Percentiles rank a stretch among this genome's conserved stretches.
phyloP scores from a whole-genome alignment of 495 filamentous ascomycete genomes.

The Aspergillus sclerotioniger region DNA sequence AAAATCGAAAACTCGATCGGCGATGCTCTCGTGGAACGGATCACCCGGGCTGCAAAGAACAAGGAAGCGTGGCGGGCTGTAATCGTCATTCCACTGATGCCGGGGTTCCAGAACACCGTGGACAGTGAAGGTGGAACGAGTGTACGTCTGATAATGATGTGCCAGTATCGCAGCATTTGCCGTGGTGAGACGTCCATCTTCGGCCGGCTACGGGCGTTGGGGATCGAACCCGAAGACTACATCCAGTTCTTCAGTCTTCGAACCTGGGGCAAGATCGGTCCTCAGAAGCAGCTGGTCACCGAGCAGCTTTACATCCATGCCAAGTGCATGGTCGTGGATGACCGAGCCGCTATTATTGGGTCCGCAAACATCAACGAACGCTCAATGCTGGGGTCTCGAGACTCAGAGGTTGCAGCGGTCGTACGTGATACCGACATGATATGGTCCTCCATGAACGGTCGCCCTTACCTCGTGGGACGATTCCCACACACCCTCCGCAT shows the following conservation, averaged over 20 bases:
- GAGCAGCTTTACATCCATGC: constrained; percentile 99
- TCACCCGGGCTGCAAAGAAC: constrained; percentile 78
- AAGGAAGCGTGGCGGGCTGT: constrained; percentile 92
- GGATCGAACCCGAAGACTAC: constrained; percentile 95
- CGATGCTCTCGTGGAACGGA: constrained; percentile 90
- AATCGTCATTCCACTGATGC: constrained; percentile 93
- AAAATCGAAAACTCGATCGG: constrained; percentile 92
- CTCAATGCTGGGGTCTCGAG: constrained; percentile 86
- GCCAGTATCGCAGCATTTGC: constrained; percentile 95
- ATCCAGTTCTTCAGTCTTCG: constrained; percentile 93
- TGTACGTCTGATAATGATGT: constrained; percentile 94
- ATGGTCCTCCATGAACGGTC: constrained; percentile 85
- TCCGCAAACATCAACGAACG: constrained; percentile 99
- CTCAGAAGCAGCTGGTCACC: constrained; percentile 76
- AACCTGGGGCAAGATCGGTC: constrained; percentile 90
- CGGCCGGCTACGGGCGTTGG: constrained; percentile 71
- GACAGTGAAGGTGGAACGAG: constrained; percentile 91
- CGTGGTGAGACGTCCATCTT: constrained; percentile 93
- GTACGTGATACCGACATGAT: constrained; percentile 94
- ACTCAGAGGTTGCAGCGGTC: constrained; percentile 89
- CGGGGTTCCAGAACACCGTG: constrained; percentile 96
- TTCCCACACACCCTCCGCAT: constrained; percentile 93
- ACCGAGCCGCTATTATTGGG: constrained; percentile 89
- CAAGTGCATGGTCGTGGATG: constrained; percentile 96
- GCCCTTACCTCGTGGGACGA: constrained; percentile 82